Percentiles rank a stretch among this genome's conserved stretches.
Evolutionary conservation across 2,329 filamentous ascomycete genomes (phyloP).

Genomic region (Monilinia polystroma): DNA sequence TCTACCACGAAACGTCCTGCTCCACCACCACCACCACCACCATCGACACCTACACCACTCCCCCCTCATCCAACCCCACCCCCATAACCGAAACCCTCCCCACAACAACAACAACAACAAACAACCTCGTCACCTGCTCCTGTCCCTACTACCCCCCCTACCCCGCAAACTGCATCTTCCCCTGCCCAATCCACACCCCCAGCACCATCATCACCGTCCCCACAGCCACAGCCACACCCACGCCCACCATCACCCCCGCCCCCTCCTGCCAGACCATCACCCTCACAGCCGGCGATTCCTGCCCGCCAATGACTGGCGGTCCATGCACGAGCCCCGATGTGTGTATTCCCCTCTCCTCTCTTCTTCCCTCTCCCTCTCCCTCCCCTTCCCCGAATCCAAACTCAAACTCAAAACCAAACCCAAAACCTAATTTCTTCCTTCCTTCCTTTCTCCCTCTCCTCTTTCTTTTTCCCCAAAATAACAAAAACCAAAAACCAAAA

Average conservation of each 20-base stretch:
- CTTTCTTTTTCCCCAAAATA: too few relatives aligned
- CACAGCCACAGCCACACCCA: too few relatives aligned
- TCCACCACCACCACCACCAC: background rate
- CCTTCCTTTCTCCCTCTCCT: too few relatives aligned
- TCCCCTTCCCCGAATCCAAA: too few relatives aligned
- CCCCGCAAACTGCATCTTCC: background rate
- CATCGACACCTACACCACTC: background rate
- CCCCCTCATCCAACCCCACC: background rate
- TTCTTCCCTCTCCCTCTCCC: too few relatives aligned
- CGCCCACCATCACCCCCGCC: background rate
- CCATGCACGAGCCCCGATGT: too few relatives aligned
- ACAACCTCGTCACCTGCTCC: conserved; percentile 7
- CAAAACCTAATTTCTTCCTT: too few relatives aligned
- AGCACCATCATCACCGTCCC: too few relatives aligned
- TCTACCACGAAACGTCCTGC: conserved; percentile 11
- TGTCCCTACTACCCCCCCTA: conserved; percentile 18
- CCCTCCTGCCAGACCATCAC: background rate
- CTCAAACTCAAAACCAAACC: too few relatives aligned
- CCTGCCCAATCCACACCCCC: background rate
- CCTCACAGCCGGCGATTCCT: background rate
- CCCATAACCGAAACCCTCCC: background rate
- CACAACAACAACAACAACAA: background rate
- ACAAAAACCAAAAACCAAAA: too few relatives aligned
- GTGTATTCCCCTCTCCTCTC: too few relatives aligned
- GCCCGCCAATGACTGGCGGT: too few relatives aligned